These are phyloP conservation scores for Malassezia brasiliensis DNA, from an alignment of 1,284 basidiomycete species.

Conservation along the genomic window DNA sequence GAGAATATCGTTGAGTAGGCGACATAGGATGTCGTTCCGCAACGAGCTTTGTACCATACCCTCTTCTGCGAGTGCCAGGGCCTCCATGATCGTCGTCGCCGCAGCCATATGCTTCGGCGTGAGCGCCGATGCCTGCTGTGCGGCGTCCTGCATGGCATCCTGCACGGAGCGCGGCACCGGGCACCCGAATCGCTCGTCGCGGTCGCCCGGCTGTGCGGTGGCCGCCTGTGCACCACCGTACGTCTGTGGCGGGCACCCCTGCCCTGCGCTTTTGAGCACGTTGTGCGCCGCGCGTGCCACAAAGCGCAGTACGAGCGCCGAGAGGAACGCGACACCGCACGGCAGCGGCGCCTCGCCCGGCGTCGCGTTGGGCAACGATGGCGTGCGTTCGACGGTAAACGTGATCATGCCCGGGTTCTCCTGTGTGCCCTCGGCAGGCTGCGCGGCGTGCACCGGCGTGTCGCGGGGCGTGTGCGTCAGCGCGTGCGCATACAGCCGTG, in stretches of 20 bases:
- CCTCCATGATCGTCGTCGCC: slow-evolving; percentile 31
- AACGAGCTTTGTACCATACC: slow-evolving; percentile 29
- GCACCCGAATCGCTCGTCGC: slow-evolving; percentile 37
- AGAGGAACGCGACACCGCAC: slow-evolving; percentile 33
- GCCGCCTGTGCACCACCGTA: slow-evolving; percentile 7
- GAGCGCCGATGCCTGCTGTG: slow-evolving; percentile 1
- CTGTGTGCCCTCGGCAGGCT: slow-evolving; percentile 27
- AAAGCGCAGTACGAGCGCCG: slow-evolving; percentile 36
- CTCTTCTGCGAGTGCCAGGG: slow-evolving; percentile 29
- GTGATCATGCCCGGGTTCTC: slow-evolving; percentile 33
- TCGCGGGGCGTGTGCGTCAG: slow-evolving; percentile 11
- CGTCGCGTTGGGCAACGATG: slow-evolving; percentile 25
- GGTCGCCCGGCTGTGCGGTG: slow-evolving; percentile 15
- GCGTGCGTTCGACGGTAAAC: slow-evolving; percentile 40
- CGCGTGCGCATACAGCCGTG: slow-evolving; percentile 11
- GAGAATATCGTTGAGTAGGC: slow-evolving; percentile 37
- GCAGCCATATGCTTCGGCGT: slow-evolving; percentile 19
- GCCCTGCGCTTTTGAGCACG: slow-evolving; percentile 27
- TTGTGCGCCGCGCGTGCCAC: slow-evolving; percentile 29
- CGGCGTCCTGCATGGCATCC: slow-evolving; percentile 1
- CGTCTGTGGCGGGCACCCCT: slow-evolving; percentile 12
- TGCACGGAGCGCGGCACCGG: slow-evolving; percentile 22
- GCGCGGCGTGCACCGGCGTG: slow-evolving; percentile 5
- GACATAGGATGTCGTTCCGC: slow-evolving; percentile 40
- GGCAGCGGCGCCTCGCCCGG: slow-evolving; percentile 22